Base-by-base conservation (phyloP, 108 stramenopile species). In the Skeletonema menzelii region DNA sequence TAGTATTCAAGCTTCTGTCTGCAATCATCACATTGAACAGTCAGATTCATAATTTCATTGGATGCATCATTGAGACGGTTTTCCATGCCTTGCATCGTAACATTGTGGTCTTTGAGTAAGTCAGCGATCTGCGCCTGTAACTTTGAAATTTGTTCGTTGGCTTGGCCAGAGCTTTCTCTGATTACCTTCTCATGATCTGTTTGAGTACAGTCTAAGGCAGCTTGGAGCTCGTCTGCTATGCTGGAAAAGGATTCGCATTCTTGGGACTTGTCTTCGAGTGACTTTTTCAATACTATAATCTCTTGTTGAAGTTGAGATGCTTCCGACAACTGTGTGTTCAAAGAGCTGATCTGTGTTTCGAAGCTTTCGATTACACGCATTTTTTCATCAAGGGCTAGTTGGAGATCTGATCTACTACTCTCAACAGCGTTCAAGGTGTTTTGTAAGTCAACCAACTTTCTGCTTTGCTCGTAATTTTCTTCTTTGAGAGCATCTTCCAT, bases 51-150 rank as follows among this genome's bases (percentile, higher is more conserved):
- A 26, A 46, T 38, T 27, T 60, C 57, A 32, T 70, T 62, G 14
- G 63, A 61, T 31, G 72, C 46, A 27, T 15, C 49, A 27, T 69
- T n/a, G 17, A 74, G 56, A 44, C 73, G 73, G 53, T 74, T 63
- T 44, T 80, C 72, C 62, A 74, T 53, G 24, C 73, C 42, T 4
- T 17, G 42, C 63, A 69, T 70, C 26, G 73, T 65, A n/a, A 42
- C 56, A 5, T 80, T 56, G 27, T 74, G 72, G 66, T 70, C 61
- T 56, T 53, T 65, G 44, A 72, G 62, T 11, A 69, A 20, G 59
- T 69, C 79, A 27, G 73, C 64, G 56, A 74, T 40, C 56, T 69
- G 63, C 28, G 73, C 64, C 35, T 70, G 63, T 8, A 80, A 44
- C 19, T 13, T 65, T 42, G 73, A 80, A n/a, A 80, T 57, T 62